Conservation (phyloP, 345 rosid species). For the Combretum micranthum region DNA sequence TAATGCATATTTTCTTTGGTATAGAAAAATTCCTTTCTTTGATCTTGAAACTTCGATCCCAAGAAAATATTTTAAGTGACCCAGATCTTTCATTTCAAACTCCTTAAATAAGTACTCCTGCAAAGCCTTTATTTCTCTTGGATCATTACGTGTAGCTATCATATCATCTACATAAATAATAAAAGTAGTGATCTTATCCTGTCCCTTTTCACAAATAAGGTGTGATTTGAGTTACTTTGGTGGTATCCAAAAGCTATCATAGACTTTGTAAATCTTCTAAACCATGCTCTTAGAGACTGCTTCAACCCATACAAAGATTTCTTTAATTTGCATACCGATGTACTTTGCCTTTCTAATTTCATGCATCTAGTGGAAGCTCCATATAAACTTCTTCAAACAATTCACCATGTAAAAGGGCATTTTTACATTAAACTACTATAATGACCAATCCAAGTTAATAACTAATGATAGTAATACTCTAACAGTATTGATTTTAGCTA, state of each 20-base stretch:
- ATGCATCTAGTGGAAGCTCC: not conserved
- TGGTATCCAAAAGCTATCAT: not conserved
- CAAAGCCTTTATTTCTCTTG: too few species aligned
- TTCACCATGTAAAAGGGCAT: not conserved
- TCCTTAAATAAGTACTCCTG: too few species aligned
- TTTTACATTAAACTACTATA: not conserved
- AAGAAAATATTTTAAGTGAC: too few species aligned
- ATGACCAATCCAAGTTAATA: not conserved
- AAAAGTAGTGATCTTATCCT: too few species aligned
- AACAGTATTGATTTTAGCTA: not conserved
- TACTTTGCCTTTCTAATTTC: not conserved
- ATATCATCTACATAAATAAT: too few species aligned
- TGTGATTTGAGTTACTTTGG: not conserved
- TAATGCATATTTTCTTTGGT: too few species aligned
- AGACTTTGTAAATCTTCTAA: not conserved
- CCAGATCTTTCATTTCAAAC: too few species aligned
- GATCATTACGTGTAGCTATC: too few species aligned
- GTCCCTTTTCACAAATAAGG: not conserved
- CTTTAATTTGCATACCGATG: not conserved
- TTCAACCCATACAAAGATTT: not conserved
- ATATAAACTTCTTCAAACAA: not conserved
- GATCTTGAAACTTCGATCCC: too few species aligned
- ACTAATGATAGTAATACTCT: not conserved
- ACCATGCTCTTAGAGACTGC: not conserved
- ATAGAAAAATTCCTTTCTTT: too few species aligned